These are phyloP conservation scores for Biancaea sappan DNA, from an alignment of 306 rosid species.

Conservation along the genomic window DNA sequence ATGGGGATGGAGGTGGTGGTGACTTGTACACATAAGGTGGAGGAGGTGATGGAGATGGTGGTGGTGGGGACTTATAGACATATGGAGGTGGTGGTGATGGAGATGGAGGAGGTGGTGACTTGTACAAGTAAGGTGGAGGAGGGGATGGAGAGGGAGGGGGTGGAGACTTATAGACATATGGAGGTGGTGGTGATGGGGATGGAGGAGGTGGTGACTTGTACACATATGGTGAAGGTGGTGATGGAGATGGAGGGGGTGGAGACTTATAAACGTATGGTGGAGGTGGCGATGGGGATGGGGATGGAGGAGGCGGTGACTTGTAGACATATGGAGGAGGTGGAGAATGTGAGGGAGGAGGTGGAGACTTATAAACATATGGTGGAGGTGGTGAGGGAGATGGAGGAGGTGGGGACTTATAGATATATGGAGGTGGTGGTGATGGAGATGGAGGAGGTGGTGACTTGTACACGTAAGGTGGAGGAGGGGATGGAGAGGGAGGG, in stretches of 20 bases:
- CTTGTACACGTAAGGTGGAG: background rate
- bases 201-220: slow-evolving; percentile 27
- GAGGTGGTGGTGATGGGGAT: slow-evolving; percentile 33
- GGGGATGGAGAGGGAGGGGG: slow-evolving; percentile 23
- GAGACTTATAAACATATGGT: background rate
- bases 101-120: slow-evolving; percentile 3
- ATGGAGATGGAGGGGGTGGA: slow-evolving; percentile 7
- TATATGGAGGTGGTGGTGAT: background rate
- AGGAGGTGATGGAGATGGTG: slow-evolving; percentile 28
- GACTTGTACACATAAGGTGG: slow-evolving; percentile 21
- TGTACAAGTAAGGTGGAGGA: background rate
- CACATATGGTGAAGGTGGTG: slow-evolving; percentile 33
- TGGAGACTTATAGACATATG: slow-evolving; percentile 23
- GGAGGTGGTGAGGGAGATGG: slow-evolving; percentile 31
- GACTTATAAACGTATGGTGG: slow-evolving; percentile 29
- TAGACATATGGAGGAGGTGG: slow-evolving; percentile 11
- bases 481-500: background rate
- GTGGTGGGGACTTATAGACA: slow-evolving; percentile 11
- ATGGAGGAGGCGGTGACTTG: slow-evolving; percentile 31
- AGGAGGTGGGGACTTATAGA: background rate
- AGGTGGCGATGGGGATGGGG: slow-evolving; percentile 12
- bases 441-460: slow-evolving; percentile 35
- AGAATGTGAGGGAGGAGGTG: background rate
- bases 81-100: background rate
- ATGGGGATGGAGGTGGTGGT: background rate